Percentiles rank a stretch among this genome's conserved stretches.
These are phyloP conservation scores for Cicer arietinum DNA, from an alignment of 306 rosid species.

Conservation along the genomic window DNA sequence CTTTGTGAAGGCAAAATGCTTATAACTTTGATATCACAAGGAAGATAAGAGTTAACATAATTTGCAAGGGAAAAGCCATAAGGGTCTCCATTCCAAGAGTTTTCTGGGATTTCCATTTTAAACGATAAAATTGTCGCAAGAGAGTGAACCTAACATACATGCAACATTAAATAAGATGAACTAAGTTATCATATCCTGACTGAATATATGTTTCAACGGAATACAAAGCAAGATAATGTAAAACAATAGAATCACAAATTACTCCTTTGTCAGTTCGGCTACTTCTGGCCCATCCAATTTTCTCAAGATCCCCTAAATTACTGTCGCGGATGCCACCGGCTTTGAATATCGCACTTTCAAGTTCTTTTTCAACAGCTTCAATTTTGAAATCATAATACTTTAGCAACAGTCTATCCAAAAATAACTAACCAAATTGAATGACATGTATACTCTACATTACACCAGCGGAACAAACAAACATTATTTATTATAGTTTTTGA, in stretches of 20 bases:
- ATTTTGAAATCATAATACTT: constrained; percentile 50
- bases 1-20: constrained; percentile 81
- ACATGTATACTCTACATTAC: constrained; percentile 17
- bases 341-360: constrained; percentile 83
- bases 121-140: constrained; percentile 80
- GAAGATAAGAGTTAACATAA: constrained; percentile 74
- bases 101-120: constrained; percentile 89
- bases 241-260: constrained; percentile 44
- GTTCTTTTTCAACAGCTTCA: constrained; percentile 86
- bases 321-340: constrained; percentile 85
- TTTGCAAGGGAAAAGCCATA: constrained; percentile 69
- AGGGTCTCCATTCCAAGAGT: constrained; percentile 78
- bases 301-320: constrained; percentile 79
- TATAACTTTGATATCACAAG: constrained; percentile 68
- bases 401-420: constrained; percentile 49
- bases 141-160: constrained; percentile 72
- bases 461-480: not conserved
- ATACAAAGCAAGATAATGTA: constrained; percentile 1
- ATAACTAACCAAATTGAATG: constrained; percentile 41
- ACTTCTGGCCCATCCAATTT: constrained; percentile 89
- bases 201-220: not conserved
- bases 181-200: not conserved
- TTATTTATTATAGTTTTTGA: not conserved
- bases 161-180: constrained; percentile 32
- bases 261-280: constrained; percentile 99